A percentile compares a stretch with the other conserved stretches of the same genome.
phyloP scores from a whole-genome alignment of 306 rosid species.

The Potentilla sterilis region DNA sequence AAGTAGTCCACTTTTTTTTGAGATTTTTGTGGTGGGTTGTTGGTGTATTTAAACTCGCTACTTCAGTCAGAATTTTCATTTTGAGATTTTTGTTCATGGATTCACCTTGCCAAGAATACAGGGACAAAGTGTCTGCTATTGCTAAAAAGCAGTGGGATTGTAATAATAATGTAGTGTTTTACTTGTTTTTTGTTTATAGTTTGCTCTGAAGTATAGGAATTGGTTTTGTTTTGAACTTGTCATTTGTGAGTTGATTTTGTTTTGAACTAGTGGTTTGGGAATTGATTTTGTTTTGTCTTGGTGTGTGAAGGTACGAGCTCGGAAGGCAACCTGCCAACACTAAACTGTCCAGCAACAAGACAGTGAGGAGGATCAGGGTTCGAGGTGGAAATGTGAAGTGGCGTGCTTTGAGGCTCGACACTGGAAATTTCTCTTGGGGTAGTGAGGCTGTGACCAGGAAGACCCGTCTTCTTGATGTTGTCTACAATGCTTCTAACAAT shows the following conservation, averaged over 20 bases:
- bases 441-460: conserved; percentile 61
- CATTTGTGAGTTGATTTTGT: no score
- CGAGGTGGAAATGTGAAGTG: conserved; percentile 68
- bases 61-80: not conserved
- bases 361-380: conserved; percentile 55
- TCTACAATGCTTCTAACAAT: conserved; percentile 67
- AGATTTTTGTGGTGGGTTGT: not conserved
- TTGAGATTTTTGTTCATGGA: not conserved
- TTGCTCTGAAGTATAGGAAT: not conserved
- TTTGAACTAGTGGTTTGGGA: not conserved
- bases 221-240: not conserved
- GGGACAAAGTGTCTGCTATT: not conserved
- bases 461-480: conserved; percentile 62
- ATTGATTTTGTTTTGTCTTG: not conserved
- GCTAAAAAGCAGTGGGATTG: not conserved
- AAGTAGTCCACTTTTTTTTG: not conserved
- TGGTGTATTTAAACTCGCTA: not conserved
- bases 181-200: not conserved
- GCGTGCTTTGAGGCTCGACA: conserved; percentile 69
- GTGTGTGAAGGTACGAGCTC: conserved; percentile 49
- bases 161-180: not conserved
- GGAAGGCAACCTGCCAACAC: conserved; percentile 70
- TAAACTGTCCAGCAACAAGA: conserved; percentile 62
- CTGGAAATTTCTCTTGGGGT: conserved; percentile 67
- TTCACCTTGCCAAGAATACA: not conserved